These are phyloP conservation scores for Austroboletus novae-zelandiae DNA, from an alignment of 1,284 basidiomycete genomes.

Conservation along the genomic window DNA sequence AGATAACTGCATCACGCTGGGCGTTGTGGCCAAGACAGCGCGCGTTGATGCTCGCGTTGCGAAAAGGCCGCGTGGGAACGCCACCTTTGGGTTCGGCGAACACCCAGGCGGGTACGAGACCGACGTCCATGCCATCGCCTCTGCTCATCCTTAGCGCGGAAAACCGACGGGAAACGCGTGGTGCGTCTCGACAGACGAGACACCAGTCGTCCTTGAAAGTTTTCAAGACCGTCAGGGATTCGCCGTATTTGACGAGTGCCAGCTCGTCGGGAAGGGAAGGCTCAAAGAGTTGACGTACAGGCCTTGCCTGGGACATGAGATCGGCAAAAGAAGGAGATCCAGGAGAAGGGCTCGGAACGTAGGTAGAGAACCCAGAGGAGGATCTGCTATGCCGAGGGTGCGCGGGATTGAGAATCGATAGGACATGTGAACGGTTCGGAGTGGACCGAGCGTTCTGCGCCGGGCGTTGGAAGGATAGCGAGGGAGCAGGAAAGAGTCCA, in stretches of 20 bases:
- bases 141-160: constrained; percentile 2
- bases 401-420: constrained; percentile 13
- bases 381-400: constrained; percentile 14
- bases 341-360: constrained; percentile 13
- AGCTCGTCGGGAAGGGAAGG: constrained; percentile 73
- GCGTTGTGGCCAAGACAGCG: constrained; percentile 19
- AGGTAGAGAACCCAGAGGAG: constrained; percentile 24
- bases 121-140: constrained; percentile 40
- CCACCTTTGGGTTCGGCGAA: constrained; percentile 62
- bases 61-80: constrained; percentile 57
- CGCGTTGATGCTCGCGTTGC: constrained; percentile 50
- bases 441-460: constrained; percentile 30
- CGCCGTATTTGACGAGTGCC: constrained; percentile 47
- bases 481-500: constrained; percentile 34
- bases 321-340: constrained; percentile 27
- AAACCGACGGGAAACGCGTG: constrained; percentile 34
- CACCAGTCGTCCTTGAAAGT: constrained; percentile 77
- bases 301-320: constrained; percentile 41
- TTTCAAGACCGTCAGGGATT: constrained; percentile 57
- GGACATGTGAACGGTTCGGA: not conserved
- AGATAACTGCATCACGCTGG: constrained; percentile 49
- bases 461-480: constrained; percentile 8
- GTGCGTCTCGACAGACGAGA: constrained; percentile 55
- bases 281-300: constrained; percentile 59
- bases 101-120: constrained; percentile 70